Base-by-base conservation (phyloP, 2,329 filamentous ascomycete species). In the Thielaviopsis euricoi region DNA sequence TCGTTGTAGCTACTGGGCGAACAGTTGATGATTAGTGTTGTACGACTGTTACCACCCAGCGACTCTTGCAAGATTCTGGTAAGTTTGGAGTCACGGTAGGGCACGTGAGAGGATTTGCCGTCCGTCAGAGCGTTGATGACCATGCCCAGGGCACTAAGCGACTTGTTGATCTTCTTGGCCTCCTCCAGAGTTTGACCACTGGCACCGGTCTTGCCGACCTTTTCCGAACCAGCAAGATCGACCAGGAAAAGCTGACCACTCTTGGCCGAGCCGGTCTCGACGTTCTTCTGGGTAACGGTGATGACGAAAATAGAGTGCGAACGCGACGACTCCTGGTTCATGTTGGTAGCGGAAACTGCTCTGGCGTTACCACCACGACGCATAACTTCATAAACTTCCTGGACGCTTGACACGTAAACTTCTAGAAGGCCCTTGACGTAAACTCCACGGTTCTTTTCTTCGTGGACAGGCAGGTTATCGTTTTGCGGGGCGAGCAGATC, bases 131-230 rank as follows among this genome's bases (percentile, higher is more conserved):
- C 83, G 72, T 97, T 97, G 78, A 98, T 98, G 74, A 97, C 93
- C 90, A 96, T 97, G 66, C 93, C 93, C 61, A 98, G 79, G 58
- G 93, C 90, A 74, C 90, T 96, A 75, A 98, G 80, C 78, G 89
- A 96, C 79, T 97, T 97, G 80, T 98, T 98, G 79, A 98, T 98
- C 79, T 98, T 98, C 78, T 97, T 97, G 61, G 93, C 93, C 71
- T 98, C 93, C 71, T 97, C 93, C 50, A 98, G 77, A 4, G 91
- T 97, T 72, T 97, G 93, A 59, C 93, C 93, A 69, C 89, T 96
- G 62, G 93, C 93, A 65, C 93, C 93, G 29, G 93, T 98, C 79
- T 98, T 97, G 69, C 93, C 91, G 55, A 97, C 89, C 75, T 97
- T 97, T 74, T 98, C 93, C 67, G 89, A 95, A 77, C 93, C 93